Evolutionary conservation across 495 filamentous ascomycete genomes (phyloP), one percentile per base, ranked within the genome.

Genomic region (Podospora comata): DNA sequence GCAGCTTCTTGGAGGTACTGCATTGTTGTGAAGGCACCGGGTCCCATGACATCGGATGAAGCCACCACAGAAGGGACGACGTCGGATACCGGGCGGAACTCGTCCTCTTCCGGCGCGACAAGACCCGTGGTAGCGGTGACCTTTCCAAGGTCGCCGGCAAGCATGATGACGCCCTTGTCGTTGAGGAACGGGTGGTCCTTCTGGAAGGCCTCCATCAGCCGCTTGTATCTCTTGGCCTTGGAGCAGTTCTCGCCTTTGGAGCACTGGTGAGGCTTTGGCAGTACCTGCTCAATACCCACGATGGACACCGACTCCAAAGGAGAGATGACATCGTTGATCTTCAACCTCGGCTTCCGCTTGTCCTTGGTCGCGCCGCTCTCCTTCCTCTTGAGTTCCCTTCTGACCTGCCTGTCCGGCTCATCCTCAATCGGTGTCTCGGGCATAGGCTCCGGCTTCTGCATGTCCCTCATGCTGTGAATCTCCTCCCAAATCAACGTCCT

Each of bases 201-300:
- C 71, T 88, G 86, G 72, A 94, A 86, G 34, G 81, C 81, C 32
- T 86, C 85, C 62, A 92, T 82, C 79, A 90, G 81, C 44, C 86
- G 83, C 73, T 95, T 88, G 69, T 92, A 87, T 72, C 87, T 90
- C 76, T 84, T 86, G 81, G 82, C 94, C 77, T 94, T 97, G 20
- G 85, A 82, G 77, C 95, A 99, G 62, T 90, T 88, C 70, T 96
- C 93, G 53, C 94, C 95, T 77, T 97, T 97, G 53, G 88, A 89
- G 79, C 95, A 99, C 53, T 83, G 86, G 77, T 99, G 95, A 0
- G 87, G 85, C 77, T 90, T 93, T 3, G 93, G 93, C 20, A 96
- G 80, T 18, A 94, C 73, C 75, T 97, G 92, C 79, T 97, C 93
- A 68, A 97, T 97, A 0, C 85, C 93, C 39, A 97, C 92, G 66